These are phyloP conservation scores for Xylariaceae sp. DNA, from an alignment of 2,329 filamentous ascomycete genomes.

Conservation along the genomic window DNA sequence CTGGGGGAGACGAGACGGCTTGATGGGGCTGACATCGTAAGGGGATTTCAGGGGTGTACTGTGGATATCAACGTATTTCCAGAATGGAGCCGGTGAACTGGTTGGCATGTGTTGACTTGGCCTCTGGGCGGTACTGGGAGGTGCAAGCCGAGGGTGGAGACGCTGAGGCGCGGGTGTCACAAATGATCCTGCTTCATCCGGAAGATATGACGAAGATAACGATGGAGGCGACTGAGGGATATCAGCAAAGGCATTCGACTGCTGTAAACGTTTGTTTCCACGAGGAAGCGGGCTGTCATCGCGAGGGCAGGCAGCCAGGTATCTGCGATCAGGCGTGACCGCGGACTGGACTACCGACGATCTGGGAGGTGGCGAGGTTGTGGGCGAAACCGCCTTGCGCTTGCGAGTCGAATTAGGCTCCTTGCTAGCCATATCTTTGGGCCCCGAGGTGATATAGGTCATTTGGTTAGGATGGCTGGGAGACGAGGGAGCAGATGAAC, in stretches of 20 bases:
- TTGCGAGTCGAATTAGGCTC: conserved; percentile 51
- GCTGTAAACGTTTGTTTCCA: conserved; percentile 43
- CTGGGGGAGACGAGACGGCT: conserved; percentile 40
- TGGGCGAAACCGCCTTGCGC: conserved; percentile 49
- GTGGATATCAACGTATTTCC: conserved; percentile 75
- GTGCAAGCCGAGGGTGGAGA: conserved; percentile 68
- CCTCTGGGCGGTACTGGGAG: conserved; percentile 73
- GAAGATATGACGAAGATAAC: conserved; percentile 57
- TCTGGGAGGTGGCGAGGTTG: conserved; percentile 51
- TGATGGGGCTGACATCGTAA: conserved; percentile 57
- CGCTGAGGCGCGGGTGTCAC: conserved; percentile 69
- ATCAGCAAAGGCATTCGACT: conserved; percentile 43
- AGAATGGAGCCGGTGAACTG: conserved; percentile 79
- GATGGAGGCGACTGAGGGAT: conserved; percentile 53
- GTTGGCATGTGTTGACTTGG: conserved; percentile 84
- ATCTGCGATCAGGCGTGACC: conserved; percentile 54
- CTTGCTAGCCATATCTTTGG: conserved; percentile 48
- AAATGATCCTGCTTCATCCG: conserved; percentile 56
- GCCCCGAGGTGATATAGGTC: conserved; percentile 56
- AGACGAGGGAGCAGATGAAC: conserved; percentile 67
- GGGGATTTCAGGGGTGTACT: conserved; percentile 61
- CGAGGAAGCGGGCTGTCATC: conserved; percentile 60
- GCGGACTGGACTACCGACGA: conserved; percentile 47
- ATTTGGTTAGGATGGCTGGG: conserved; percentile 50
- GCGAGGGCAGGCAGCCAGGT: conserved; percentile 38